These are phyloP conservation scores for Saturnispora gosingensis DNA, from an alignment of 805 yeast species.

Conservation along the genomic window DNA sequence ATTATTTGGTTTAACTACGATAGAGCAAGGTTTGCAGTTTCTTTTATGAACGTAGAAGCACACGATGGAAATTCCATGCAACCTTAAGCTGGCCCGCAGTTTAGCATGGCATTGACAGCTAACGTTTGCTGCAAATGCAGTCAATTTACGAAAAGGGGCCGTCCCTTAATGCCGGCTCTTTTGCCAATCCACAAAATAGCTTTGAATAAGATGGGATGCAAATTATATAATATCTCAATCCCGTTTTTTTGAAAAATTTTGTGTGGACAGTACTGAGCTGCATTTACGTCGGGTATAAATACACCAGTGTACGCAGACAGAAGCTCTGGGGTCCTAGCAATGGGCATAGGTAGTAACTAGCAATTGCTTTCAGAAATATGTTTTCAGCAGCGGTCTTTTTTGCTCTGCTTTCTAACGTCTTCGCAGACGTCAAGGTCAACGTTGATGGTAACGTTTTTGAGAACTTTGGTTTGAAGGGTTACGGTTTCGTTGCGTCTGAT, in stretches of 20 bases:
- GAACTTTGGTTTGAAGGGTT: constrained; percentile 24
- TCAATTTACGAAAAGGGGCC: neutral
- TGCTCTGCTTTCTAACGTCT: constrained; percentile 4
- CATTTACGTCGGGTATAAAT: neutral
- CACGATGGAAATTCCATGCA: neutral
- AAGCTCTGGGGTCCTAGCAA: neutral
- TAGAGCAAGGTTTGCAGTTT: neutral
- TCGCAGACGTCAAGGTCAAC: constrained; percentile 13
- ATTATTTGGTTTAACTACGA: neutral
- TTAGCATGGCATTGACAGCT: neutral
- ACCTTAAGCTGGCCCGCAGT: neutral
- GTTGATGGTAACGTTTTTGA: constrained; percentile 20
- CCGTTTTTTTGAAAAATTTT: neutral
- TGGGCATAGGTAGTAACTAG: neutral
- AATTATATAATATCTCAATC: neutral
- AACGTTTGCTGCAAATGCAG: neutral
- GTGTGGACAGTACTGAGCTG: neutral
- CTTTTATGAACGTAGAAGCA: neutral
- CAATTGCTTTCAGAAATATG: neutral
- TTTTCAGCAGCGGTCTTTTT: constrained; percentile 6
- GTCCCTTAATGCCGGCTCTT: neutral
- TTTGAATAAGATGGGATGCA: neutral
- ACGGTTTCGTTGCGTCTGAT: constrained; percentile 21
- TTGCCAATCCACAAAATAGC: neutral
- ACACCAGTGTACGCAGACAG: neutral